These are phyloP conservation scores for Fusarium avenaceum DNA, from an alignment of 2,329 filamentous ascomycete genomes.

Conservation along the genomic window DNA sequence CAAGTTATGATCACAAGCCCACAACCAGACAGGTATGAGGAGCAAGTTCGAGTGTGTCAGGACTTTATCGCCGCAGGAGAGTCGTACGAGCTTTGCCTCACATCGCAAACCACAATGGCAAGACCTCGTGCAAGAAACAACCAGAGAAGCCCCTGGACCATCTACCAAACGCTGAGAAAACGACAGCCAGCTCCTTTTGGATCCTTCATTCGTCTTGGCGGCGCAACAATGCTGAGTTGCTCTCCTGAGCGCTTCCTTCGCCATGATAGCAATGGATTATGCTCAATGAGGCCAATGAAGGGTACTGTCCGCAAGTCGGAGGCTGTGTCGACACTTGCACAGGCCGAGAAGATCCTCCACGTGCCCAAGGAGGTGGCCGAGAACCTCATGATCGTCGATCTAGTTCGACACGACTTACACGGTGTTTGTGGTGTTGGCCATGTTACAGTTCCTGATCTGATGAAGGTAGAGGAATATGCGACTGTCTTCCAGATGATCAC, in stretches of 20 bases:
- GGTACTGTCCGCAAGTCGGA: slow-evolving; percentile 88
- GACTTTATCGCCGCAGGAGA: slow-evolving; percentile 80
- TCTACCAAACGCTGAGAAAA: slow-evolving; percentile 78
- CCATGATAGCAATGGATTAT: slow-evolving; percentile 65
- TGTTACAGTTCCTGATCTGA: slow-evolving; percentile 81
- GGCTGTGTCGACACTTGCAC: slow-evolving; percentile 73
- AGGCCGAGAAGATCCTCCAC: slow-evolving; percentile 79
- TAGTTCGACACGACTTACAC: slow-evolving; percentile 94
- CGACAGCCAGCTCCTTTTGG: slow-evolving; percentile 88
- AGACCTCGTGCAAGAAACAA: slow-evolving; percentile 48
- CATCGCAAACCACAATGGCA: slow-evolving; percentile 77
- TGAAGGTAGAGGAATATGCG: slow-evolving; percentile 91
- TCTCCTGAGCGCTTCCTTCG: slow-evolving; percentile 92
- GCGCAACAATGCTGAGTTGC: slow-evolving; percentile 80
- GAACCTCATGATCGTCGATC: slow-evolving; percentile 97
- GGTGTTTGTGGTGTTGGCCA: slow-evolving; percentile 81
- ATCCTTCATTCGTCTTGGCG: slow-evolving; percentile 80
- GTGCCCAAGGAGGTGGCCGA: slow-evolving; percentile 93
- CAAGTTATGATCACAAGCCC: slow-evolving; percentile 56
- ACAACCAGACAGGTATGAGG: slow-evolving; percentile 68
- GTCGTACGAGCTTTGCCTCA: slow-evolving; percentile 89
- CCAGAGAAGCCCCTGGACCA: slow-evolving; percentile 68
- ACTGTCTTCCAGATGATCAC: slow-evolving; percentile 94
- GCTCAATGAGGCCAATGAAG: slow-evolving; percentile 94
- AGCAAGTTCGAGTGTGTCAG: slow-evolving; percentile 77